Evolutionary conservation across 495 filamentous ascomycete genomes (phyloP).

Genomic region (Xylaria nigripes): DNA sequence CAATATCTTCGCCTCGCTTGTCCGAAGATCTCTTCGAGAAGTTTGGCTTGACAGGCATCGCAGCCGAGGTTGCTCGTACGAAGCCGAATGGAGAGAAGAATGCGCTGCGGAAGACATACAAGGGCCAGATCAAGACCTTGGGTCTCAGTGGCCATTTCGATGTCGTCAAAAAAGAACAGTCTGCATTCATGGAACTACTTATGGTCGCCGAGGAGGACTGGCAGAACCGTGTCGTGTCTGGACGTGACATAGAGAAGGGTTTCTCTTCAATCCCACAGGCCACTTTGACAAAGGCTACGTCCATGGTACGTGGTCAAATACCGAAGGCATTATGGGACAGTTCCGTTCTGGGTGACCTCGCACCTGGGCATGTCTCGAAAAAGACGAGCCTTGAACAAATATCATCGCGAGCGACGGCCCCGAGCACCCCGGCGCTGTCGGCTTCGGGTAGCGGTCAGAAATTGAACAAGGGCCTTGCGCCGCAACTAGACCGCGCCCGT

Average conservation of each 20-base stretch:
- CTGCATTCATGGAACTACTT: conserved; percentile 38
- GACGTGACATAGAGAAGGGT: conserved; percentile 50
- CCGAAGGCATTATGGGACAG: conserved; percentile 42
- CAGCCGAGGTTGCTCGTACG: conserved; percentile 44
- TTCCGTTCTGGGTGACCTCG: conserved; percentile 46
- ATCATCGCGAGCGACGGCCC: conserved; percentile 35
- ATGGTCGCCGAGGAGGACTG: conserved; percentile 48
- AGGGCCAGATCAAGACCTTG: conserved; percentile 49
- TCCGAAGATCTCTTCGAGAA: conserved; percentile 46
- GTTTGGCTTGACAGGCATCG: conserved; percentile 41
- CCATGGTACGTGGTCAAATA: conserved; percentile 41
- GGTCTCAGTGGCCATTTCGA: conserved; percentile 47
- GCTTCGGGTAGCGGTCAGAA: conserved; percentile 17
- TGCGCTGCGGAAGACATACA: conserved; percentile 51
- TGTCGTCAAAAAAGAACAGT: conserved; percentile 37
- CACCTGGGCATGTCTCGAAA: conserved; percentile 22
- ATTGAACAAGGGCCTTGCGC: conserved; percentile 33
- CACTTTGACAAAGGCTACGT: conserved; percentile 36
- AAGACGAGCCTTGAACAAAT: conserved; percentile 29
- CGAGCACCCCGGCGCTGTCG: conserved; percentile 22
- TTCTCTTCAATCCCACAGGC: conserved; percentile 25
- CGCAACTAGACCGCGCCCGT: conserved; percentile 23
- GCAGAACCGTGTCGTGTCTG: conserved; percentile 40
- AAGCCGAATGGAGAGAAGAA: conserved; percentile 49
- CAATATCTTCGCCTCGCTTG: conserved; percentile 28